phyloP scores from a whole-genome alignment of 805 yeast genomes.

The Scheffersomyces stipitis region DNA sequence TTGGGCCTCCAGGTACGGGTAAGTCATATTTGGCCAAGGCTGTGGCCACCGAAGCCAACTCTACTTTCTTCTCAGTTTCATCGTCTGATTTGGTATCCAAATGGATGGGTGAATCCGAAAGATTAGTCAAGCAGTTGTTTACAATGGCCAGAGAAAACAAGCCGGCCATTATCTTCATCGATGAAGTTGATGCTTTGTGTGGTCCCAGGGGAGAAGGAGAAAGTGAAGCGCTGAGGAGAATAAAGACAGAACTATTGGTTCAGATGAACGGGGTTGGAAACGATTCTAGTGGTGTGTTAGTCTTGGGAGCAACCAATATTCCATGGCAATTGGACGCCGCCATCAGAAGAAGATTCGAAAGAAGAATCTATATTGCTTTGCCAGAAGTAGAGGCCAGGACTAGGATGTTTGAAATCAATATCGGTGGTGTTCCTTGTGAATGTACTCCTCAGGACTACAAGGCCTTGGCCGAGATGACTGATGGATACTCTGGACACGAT shows the following conservation, averaged over 20 bases:
- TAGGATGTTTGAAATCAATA: slow-evolving; percentile 90
- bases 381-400: slow-evolving; percentile 94
- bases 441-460: slow-evolving; percentile 72
- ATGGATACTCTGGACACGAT: slow-evolving; percentile 97
- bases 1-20: slow-evolving; percentile 92
- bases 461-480: slow-evolving; percentile 86
- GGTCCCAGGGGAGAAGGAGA: slow-evolving; percentile 99
- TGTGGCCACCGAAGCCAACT: slow-evolving; percentile 97
- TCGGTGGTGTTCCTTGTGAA: slow-evolving; percentile 85
- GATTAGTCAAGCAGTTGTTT: slow-evolving; percentile 92
- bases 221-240: slow-evolving; percentile 93
- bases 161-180: slow-evolving; percentile 94
- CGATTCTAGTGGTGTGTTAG: slow-evolving; percentile 88
- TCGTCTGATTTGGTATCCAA: slow-evolving; percentile 94
- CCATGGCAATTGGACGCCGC: slow-evolving; percentile 99
- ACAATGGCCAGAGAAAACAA: slow-evolving; percentile 95
- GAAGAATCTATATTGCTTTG: slow-evolving; percentile 89
- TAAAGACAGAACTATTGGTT: slow-evolving; percentile 91
- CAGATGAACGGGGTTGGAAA: slow-evolving; percentile 99
- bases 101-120: slow-evolving; percentile 99
- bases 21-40: slow-evolving; percentile 96
- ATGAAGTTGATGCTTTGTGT: slow-evolving; percentile 96
- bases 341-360: slow-evolving; percentile 92
- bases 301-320: slow-evolving; percentile 95
- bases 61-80: slow-evolving; percentile 95